These are phyloP conservation scores for Trebouxia gelatinosa DNA, from an alignment of 163 green algal species.

Conservation along the genomic window DNA sequence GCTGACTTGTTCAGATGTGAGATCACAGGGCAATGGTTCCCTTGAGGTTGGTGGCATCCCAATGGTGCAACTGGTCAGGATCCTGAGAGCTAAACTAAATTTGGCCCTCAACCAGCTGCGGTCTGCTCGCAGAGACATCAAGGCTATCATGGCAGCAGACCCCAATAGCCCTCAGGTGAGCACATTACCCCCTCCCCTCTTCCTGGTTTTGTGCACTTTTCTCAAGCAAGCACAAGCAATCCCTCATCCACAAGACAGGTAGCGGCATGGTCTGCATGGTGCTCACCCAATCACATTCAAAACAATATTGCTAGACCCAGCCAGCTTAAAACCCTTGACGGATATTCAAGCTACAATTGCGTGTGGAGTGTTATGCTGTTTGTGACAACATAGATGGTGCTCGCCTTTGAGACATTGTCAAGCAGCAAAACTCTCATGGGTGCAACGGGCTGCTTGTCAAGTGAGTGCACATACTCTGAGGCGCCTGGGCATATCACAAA, in stretches of 20 bases:
- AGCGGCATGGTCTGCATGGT: too few relatives aligned
- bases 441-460: too few relatives aligned
- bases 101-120: conserved; percentile 3
- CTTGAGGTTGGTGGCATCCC: conserved; percentile 9
- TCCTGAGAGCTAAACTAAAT: not conserved
- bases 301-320: not conserved
- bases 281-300: not conserved
- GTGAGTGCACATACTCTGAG: too few relatives aligned
- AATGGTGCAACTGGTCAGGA: conserved; percentile 18
- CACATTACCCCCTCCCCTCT: not conserved
- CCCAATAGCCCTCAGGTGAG: conserved; percentile 27
- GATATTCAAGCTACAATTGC: too few relatives aligned
- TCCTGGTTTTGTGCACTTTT: not conserved
- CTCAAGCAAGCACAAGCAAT: not conserved
- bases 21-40: not conserved
- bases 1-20: not conserved
- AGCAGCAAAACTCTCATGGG: too few relatives aligned
- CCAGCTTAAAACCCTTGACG: too few relatives aligned
- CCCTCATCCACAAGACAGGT: too few relatives aligned
- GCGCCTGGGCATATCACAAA: too few relatives aligned
- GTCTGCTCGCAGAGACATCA: conserved; percentile 18
- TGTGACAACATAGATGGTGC: too few relatives aligned
- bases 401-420: too few relatives aligned
- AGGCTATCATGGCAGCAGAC: conserved; percentile 26
- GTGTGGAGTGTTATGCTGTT: too few relatives aligned